Evolutionary conservation across 108 stramenopile genomes (phyloP).

Genomic region (Pseudonitzschia delicatissima): DNA sequence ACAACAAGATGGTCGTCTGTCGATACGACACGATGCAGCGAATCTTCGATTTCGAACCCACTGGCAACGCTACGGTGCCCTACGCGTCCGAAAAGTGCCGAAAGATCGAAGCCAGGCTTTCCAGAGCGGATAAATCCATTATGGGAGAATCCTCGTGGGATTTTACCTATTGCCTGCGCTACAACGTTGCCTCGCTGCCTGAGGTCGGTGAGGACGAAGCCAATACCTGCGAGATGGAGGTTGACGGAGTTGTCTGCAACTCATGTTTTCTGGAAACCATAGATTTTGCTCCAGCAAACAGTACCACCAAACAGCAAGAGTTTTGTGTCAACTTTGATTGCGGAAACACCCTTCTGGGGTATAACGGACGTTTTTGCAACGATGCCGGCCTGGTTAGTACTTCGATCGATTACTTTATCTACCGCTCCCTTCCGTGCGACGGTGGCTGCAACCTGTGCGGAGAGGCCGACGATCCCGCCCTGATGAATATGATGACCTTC

Average conservation of each 20-base stretch:
- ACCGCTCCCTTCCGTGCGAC: background rate
- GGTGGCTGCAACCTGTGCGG: slow-evolving; percentile 3
- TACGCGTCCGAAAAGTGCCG: background rate
- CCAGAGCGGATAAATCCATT: background rate
- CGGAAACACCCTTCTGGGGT: background rate
- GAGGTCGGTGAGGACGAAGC: background rate
- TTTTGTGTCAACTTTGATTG: background rate
- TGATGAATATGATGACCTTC: background rate
- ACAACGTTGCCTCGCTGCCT: no score
- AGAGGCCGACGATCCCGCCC: background rate
- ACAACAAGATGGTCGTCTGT: background rate
- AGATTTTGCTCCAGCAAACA: background rate
- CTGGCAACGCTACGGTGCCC: no score
- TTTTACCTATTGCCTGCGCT: slow-evolving; percentile 1
- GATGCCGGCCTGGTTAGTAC: background rate
- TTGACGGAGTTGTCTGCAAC: background rate
- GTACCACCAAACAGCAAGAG: background rate
- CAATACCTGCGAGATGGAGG: background rate
- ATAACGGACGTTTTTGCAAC: background rate
- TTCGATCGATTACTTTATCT: background rate
- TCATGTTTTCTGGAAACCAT: background rate
- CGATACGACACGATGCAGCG: background rate
- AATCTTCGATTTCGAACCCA: background rate
- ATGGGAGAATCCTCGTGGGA: background rate
- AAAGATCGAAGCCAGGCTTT: background rate